Evolutionary conservation across 108 stramenopile genomes (phyloP).

Genomic region (Phaeodactylum tricornutum): DNA sequence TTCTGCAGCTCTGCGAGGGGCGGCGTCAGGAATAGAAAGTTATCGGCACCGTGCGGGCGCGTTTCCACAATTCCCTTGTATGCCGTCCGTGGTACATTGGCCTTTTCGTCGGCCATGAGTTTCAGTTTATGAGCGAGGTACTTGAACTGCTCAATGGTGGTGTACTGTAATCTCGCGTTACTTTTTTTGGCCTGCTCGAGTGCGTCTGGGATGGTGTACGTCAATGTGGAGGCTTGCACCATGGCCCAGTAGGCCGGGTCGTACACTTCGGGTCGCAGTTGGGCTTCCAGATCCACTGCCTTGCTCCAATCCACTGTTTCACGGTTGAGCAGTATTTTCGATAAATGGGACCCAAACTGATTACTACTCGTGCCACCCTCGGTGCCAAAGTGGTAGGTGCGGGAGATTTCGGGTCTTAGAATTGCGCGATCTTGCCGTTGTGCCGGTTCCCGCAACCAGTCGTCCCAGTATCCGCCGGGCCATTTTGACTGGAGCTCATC

Average conservation of each 20-base stretch:
- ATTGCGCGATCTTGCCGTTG: conserved; percentile 71
- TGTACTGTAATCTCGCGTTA: conserved; percentile 48
- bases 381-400: conserved; percentile 82
- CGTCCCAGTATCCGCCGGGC: conserved; percentile 89
- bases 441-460: conserved; percentile 87
- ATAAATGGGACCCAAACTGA: conserved; percentile 37
- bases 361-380: conserved; percentile 50
- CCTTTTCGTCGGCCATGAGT: conserved; percentile 87
- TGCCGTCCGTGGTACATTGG: conserved; percentile 78
- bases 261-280: conserved; percentile 32
- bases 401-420: conserved; percentile 74
- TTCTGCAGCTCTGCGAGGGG: conserved; percentile 8
- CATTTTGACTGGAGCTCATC: conserved; percentile 39
- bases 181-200: conserved; percentile 11
- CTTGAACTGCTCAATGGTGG: conserved; percentile 29
- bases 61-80: conserved; percentile 87
- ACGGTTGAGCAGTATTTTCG: conserved; percentile 43
- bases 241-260: conserved; percentile 33
- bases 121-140: conserved; percentile 40
- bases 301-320: conserved; percentile 49
- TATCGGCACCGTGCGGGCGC: conserved; percentile 17
- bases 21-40: conserved; percentile 46
- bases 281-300: conserved; percentile 44
- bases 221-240: conserved; percentile 26
- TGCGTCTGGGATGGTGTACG: conserved; percentile 30